These are phyloP conservation scores for Eimeria brunetti DNA, from an alignment of 169 alveolate genomes.

Conservation along the genomic window DNA sequence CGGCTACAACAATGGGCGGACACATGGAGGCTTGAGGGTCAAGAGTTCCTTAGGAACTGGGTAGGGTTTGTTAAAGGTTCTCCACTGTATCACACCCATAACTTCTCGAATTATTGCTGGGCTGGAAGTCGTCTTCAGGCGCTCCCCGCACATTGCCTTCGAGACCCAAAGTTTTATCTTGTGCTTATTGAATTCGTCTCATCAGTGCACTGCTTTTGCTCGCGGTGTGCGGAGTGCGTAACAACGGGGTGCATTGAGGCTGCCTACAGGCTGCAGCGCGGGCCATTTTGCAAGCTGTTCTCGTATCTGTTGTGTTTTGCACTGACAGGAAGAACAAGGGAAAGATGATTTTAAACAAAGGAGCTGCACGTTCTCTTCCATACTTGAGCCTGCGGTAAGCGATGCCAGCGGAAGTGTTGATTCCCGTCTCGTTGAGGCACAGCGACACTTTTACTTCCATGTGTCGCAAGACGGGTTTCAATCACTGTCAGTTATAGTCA, in stretches of 20 bases:
- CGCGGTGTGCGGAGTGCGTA: neutral
- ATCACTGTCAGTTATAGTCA: neutral
- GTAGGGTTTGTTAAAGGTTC: neutral
- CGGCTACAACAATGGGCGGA: slow-evolving; percentile 57
- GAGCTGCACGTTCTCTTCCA: slow-evolving; percentile 62
- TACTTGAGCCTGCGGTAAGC: slow-evolving; percentile 40
- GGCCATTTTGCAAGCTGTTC: neutral
- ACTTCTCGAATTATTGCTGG: too few relatives aligned
- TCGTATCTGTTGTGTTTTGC: neutral
- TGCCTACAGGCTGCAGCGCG: neutral
- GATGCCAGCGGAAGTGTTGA: neutral
- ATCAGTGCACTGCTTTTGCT: neutral
- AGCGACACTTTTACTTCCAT: neutral
- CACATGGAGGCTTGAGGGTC: slow-evolving; percentile 43
- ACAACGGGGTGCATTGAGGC: neutral
- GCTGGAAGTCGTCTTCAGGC: neutral
- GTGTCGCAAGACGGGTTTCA: neutral
- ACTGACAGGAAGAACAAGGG: slow-evolving; percentile 45
- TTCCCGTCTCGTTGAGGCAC: neutral
- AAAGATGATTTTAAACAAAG: slow-evolving; percentile 35
- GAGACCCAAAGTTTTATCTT: neutral
- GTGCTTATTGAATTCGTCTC: neutral
- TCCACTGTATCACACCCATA: neutral
- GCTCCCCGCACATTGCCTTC: neutral
- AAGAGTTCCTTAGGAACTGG: slow-evolving; percentile 60